Evolutionary conservation across 345 rosid species (phyloP).

Genomic region (Heritiera fomes): DNA sequence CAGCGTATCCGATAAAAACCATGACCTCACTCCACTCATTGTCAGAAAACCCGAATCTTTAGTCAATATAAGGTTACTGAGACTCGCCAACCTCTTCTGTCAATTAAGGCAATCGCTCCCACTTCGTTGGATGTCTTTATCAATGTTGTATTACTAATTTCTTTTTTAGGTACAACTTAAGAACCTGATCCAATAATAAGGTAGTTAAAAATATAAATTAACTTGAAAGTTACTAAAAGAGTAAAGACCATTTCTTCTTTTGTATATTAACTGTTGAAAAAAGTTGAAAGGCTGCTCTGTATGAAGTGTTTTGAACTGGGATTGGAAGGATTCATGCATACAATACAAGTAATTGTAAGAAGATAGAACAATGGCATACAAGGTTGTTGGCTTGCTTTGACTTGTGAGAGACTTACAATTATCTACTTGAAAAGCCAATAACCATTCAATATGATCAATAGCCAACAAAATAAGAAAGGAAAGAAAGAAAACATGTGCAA

Average conservation of each 20-base stretch:
- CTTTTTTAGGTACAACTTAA: not conserved
- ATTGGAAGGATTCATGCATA: no score
- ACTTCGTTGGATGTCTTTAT: not conserved
- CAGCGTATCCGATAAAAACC: not conserved
- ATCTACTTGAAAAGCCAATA: not conserved
- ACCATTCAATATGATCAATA: not conserved
- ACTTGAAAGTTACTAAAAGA: not conserved
- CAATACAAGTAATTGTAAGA: no score
- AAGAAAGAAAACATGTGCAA: not conserved
- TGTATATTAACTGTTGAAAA: not conserved
- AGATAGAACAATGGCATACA: no score
- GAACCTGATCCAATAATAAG: not conserved
- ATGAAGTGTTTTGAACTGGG: no score
- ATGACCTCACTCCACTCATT: not conserved
- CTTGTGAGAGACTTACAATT: slow-evolving; percentile 4
- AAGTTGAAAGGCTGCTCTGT: no score
- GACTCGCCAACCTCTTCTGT: not conserved
- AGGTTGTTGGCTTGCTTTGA: slow-evolving; percentile 14
- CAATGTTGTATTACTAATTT: not conserved
- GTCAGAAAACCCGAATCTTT: not conserved
- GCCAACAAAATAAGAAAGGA: not conserved
- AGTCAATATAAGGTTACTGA: no score
- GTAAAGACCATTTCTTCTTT: not conserved
- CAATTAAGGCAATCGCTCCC: not conserved
- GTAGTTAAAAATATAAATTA: no score